Evolutionary conservation across 2,329 filamentous ascomycete species (phyloP).

Genomic region (Colletotrichum somersetense): DNA sequence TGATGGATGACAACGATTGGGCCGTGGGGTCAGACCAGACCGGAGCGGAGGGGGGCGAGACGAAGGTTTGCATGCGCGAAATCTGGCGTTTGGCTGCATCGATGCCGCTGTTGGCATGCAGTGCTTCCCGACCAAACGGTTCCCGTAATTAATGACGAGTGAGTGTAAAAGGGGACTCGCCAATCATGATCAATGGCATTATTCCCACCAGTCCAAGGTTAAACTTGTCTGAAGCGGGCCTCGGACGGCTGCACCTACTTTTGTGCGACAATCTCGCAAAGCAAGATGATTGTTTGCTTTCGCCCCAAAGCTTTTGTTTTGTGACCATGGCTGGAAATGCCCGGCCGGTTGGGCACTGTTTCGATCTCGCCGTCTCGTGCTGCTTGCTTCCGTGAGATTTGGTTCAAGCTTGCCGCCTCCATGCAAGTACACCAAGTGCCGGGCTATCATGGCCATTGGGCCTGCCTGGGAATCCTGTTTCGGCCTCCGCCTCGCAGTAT

Average conservation of each 20-base stretch:
- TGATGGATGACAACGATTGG: constrained; percentile 10
- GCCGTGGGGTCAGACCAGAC: constrained; percentile 15
- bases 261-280: constrained; percentile 32
- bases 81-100: constrained; percentile 47
- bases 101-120: constrained; percentile 43
- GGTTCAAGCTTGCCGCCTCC: constrained; percentile 10
- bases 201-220: constrained; percentile 37
- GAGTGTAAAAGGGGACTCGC: constrained; percentile 42
- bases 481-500: neutral
- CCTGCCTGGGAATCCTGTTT: constrained; percentile 1
- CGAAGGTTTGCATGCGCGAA: constrained; percentile 43
- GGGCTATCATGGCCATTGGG: neutral
- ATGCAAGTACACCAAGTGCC: neutral
- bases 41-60: constrained; percentile 24
- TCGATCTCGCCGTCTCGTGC: constrained; percentile 17
- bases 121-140: constrained; percentile 43
- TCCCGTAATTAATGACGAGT: constrained; percentile 28
- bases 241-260: constrained; percentile 37
- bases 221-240: constrained; percentile 40
- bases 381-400: constrained; percentile 9
- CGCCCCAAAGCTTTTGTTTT: constrained; percentile 6
- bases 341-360: constrained; percentile 16
- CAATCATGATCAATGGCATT: constrained; percentile 42
- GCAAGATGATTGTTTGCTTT: constrained; percentile 32
- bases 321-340: constrained; percentile 4